phyloP scores from a whole-genome alignment of 2,329 filamentous ascomycete genomes.

The Paracoccidioides brasiliensis region DNA sequence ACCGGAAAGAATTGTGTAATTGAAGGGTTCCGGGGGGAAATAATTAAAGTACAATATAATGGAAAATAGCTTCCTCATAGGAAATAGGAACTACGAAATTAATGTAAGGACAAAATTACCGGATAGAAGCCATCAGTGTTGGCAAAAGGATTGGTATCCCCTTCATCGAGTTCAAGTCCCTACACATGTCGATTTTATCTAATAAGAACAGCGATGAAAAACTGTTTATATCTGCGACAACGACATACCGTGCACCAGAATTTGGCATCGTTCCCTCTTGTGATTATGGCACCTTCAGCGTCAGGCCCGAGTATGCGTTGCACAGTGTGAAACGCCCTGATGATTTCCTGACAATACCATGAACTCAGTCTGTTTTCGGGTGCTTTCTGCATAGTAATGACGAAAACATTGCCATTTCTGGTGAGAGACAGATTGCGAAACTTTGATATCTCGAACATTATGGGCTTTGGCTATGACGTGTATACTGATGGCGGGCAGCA shows the following conservation, averaged over 20 bases:
- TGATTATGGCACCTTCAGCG: conserved; percentile 41
- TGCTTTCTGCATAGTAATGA: conserved; percentile 42
- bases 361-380: conserved; percentile 43
- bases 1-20: too few relatives aligned
- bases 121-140: conserved; percentile 47
- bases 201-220: neutral
- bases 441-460: conserved; percentile 17
- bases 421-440: conserved; percentile 35
- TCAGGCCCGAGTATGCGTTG: conserved; percentile 35
- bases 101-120: conserved; percentile 35
- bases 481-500: too few relatives aligned
- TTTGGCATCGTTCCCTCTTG: conserved; percentile 36
- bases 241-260: conserved; percentile 35
- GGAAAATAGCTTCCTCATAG: neutral
- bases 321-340: conserved; percentile 36
- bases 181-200: conserved; percentile 2
- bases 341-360: conserved; percentile 35
- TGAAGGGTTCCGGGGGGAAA: conserved; percentile 20
- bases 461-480: neutral
- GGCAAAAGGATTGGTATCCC: conserved; percentile 38
- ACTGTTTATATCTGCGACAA: neutral
- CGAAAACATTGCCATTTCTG: conserved; percentile 37
- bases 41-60: conserved; percentile 15
- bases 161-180: conserved; percentile 36
- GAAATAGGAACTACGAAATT: neutral